Percentiles rank a stretch among this genome's conserved stretches.
phyloP scores from a whole-genome alignment of 1,139 yeast species.

The Debaryomycetaceae sp. region DNA sequence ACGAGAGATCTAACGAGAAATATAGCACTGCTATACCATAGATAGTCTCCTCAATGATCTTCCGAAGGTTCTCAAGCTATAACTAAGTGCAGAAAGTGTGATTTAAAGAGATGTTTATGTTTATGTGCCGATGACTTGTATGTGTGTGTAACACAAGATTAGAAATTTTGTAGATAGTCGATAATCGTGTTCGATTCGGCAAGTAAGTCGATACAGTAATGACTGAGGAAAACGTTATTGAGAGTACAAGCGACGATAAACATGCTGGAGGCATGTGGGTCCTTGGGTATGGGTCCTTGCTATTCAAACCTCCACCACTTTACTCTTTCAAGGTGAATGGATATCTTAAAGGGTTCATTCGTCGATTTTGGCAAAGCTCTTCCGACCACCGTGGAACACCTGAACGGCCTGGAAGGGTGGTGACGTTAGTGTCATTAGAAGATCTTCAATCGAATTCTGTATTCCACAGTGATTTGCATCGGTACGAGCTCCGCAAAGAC shows the following conservation, averaged over 20 bases:
- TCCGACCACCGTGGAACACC: constrained; percentile 91
- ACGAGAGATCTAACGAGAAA: neutral
- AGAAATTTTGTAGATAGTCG: too few relatives aligned
- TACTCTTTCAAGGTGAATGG: constrained; percentile 64
- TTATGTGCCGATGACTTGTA: too few relatives aligned
- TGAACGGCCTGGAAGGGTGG: constrained; percentile 82
- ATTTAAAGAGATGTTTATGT: too few relatives aligned
- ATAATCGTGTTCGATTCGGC: too few relatives aligned
- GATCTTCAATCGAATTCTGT: constrained; percentile 43
- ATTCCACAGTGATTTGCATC: constrained; percentile 45
- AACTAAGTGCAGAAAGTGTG: too few relatives aligned
- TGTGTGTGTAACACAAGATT: too few relatives aligned
- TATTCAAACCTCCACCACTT: constrained; percentile 89
- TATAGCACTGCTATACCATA: too few relatives aligned
- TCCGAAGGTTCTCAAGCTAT: too few relatives aligned
- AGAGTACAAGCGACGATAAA: neutral
- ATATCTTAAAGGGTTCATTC: constrained; percentile 65
- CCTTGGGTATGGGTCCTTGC: constrained; percentile 86
- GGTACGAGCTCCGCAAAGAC: constrained; percentile 30
- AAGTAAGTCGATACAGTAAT: too few relatives aligned
- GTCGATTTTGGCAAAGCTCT: constrained; percentile 91
- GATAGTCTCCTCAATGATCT: too few relatives aligned
- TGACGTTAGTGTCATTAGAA: constrained; percentile 62
- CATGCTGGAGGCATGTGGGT: constrained; percentile 58
- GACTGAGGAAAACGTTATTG: neutral